Evolutionary conservation across 2,329 filamentous ascomycete species (phyloP), one percentile per base, ranked within the genome.

Genomic region (Helminthosporium solani): DNA sequence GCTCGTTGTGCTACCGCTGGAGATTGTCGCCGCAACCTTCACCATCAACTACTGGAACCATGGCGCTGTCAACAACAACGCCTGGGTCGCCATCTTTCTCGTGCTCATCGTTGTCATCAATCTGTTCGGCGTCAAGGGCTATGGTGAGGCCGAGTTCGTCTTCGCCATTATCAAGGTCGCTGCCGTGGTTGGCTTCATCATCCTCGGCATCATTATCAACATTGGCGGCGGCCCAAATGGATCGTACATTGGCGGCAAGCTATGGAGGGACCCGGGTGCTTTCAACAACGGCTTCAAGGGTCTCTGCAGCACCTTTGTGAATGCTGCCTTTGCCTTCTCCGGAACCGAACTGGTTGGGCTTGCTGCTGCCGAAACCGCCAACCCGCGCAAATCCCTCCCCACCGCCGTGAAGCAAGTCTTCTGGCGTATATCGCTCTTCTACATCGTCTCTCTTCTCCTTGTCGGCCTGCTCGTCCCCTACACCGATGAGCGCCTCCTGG

Each of bases 321-420:
- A 83, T 1, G 86, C 87, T 2, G 86, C 87, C 7, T 90, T 90
- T 60, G 60, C 87, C 49, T 90, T 90, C 58, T 82, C 85, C 1
- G 87, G 87, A 20, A 90, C 86, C 1, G 87, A 91, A 66, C 76
- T 90, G 15, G 85, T 90, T 35, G 88, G 87, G 47, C 79, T 91
- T 7, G 86, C 87, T 7, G 87, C 87, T 3, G 88, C 87, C 20
- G 88, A 92, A 70, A 88, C 87, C 1, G 84, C 81, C 19, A 90
- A 90, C 62, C 88, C 88, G 3, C 80, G 87, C 50, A 90, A 95
- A 68, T 90, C 88, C 2, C 78, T 97, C 0, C 92, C 92, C 0
- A 92, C 86, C 0, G 92, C 92, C 19, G 84, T 95, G 63, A 95
- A 95, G 72, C 91, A 96, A 70, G 90, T 96, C 33, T 96, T 96